A percentile compares a stretch with the other conserved stretches of the same genome.
Evolutionary conservation across 2,329 filamentous ascomycete genomes (phyloP).

Genomic region (Exophiala sp.): DNA sequence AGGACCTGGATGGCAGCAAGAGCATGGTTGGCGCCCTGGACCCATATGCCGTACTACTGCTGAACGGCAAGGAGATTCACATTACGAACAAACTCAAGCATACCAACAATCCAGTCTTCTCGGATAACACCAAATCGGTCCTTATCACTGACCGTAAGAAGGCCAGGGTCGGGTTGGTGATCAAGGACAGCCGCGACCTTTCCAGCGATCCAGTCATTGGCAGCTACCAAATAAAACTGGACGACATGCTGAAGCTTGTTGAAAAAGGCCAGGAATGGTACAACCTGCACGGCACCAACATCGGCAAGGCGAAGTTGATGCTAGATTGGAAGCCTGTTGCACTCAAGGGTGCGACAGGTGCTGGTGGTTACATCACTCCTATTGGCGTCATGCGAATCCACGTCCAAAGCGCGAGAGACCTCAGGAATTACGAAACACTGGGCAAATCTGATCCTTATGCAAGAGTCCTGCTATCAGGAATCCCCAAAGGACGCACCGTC

Average conservation of each 20-base stretch:
- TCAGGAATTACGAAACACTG: slow-evolving; percentile 90
- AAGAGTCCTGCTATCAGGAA: slow-evolving; percentile 80
- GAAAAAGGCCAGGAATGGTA: slow-evolving; percentile 96
- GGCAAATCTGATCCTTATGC: slow-evolving; percentile 97
- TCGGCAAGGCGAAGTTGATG: slow-evolving; percentile 83
- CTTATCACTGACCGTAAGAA: slow-evolving; percentile 90
- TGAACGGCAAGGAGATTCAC: slow-evolving; percentile 91
- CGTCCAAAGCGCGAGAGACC: slow-evolving; percentile 74
- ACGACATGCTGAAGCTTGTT: slow-evolving; percentile 88
- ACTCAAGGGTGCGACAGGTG: slow-evolving; percentile 71
- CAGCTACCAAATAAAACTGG: slow-evolving; percentile 90
- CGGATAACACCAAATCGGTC: slow-evolving; percentile 87
- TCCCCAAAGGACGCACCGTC: slow-evolving; percentile 87
- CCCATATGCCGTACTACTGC: slow-evolving; percentile 80
- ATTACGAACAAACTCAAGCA: slow-evolving; percentile 89
- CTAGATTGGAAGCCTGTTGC: slow-evolving; percentile 95
- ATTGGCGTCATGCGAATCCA: slow-evolving; percentile 95
- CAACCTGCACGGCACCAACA: slow-evolving; percentile 74
- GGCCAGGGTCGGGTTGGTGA: slow-evolving; percentile 82
- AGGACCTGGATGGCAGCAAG: slow-evolving; percentile 89
- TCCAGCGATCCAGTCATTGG: slow-evolving; percentile 78
- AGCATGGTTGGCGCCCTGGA: slow-evolving; percentile 87
- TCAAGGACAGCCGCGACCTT: slow-evolving; percentile 94
- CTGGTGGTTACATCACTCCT: slow-evolving; percentile 85
- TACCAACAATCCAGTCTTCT: slow-evolving; percentile 96